These are phyloP conservation scores for Babesia divergens DNA, from an alignment of 169 alveolate genomes.

Conservation along the genomic window DNA sequence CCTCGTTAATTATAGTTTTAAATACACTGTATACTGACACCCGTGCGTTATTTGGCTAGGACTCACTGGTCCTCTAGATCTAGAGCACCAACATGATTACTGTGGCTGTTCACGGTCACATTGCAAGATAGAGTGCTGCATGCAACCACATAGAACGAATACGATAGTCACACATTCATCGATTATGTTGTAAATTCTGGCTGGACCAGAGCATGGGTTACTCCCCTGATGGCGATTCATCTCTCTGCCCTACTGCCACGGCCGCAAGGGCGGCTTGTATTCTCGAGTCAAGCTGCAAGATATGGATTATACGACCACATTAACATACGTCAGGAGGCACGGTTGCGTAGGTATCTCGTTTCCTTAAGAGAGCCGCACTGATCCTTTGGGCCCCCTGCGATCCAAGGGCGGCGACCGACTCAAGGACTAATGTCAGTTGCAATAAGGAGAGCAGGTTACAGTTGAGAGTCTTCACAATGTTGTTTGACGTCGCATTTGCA, in stretches of 20 bases:
- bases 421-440: slow-evolving; percentile 19
- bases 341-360: slow-evolving; percentile 21
- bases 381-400: neutral
- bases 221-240: too few species aligned
- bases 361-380: neutral
- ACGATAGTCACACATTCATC: too few species aligned
- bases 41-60: too few species aligned
- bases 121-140: too few species aligned
- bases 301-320: neutral
- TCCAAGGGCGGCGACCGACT: slow-evolving; percentile 8
- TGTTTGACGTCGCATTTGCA: neutral
- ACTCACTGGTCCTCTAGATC: too few species aligned
- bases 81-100: too few species aligned
- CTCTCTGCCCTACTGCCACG: neutral
- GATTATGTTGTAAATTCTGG: too few species aligned
- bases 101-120: too few species aligned
- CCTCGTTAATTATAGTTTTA: slow-evolving; percentile 14
- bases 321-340: slow-evolving; percentile 20
- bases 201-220: too few species aligned
- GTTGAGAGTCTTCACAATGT: slow-evolving; percentile 6
- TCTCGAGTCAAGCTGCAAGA: neutral
- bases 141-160: too few species aligned
- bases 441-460: neutral
- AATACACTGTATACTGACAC: too few species aligned
- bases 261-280: slow-evolving; percentile 12